These are phyloP conservation scores for Cordyceps tenuipes DNA, from an alignment of 2,329 filamentous ascomycete genomes.

Conservation along the genomic window DNA sequence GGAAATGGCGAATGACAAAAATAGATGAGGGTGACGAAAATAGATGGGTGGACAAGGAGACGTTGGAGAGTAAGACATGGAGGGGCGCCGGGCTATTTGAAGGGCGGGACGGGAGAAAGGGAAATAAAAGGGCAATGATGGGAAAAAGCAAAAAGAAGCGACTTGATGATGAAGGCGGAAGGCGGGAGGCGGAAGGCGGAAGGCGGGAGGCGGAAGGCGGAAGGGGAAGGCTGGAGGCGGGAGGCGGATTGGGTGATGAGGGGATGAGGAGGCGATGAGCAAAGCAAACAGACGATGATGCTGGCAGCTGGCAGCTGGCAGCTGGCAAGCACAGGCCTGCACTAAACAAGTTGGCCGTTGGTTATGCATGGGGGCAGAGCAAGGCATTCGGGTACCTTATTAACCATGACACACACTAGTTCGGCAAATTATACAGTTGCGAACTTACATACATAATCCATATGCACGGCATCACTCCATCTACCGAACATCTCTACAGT, in stretches of 20 bases:
- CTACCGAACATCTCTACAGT: neutral
- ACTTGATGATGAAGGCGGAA: neutral
- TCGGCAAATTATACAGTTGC: no score
- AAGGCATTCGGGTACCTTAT: neutral
- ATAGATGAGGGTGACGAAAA: slow-evolving; percentile 4
- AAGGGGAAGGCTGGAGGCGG: no score
- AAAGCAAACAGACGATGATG: neutral
- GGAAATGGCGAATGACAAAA: slow-evolving; percentile 3
- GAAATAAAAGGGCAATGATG: neutral
- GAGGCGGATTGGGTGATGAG: neutral
- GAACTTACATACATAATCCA: no score
- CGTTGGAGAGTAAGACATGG: slow-evolving; percentile 7
- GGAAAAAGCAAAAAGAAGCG: slow-evolving; percentile 1
- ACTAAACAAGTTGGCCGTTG: neutral
- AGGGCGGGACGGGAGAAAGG: neutral
- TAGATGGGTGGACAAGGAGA: slow-evolving; percentile 1
- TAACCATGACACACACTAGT: no score
- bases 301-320: neutral
- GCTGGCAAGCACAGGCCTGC: no score
- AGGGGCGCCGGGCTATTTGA: neutral
- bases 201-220: no score
- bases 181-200: neutral
- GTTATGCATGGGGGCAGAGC: no score
- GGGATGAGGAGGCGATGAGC: neutral
- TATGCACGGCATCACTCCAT: no score